Evolutionary conservation across 2,329 filamentous ascomycete species (phyloP).

Genomic region (Rhynchosporium agropyri): DNA sequence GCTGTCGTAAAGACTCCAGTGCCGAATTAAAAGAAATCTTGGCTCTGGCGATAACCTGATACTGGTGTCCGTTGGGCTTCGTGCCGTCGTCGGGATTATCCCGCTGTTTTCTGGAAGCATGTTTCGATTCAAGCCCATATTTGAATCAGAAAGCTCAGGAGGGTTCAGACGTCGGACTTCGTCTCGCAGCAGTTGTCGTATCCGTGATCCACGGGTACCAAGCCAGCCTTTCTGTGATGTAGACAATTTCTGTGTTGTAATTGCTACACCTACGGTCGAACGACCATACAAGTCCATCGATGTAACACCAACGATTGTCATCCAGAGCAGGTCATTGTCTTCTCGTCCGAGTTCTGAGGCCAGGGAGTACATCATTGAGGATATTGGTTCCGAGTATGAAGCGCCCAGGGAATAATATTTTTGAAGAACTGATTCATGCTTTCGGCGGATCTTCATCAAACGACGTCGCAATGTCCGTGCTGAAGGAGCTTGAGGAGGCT

Average conservation of each 20-base stretch:
- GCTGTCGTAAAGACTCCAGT: constrained; percentile 97
- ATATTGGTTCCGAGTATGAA: constrained; percentile 93
- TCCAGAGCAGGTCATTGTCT: constrained; percentile 95
- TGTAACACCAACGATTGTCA: constrained; percentile 92
- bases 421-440: constrained; percentile 75
- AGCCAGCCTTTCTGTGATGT: constrained; percentile 71
- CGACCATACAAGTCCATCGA: constrained; percentile 90
- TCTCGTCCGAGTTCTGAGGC: constrained; percentile 94
- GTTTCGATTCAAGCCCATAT: constrained; percentile 60
- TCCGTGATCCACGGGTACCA: constrained; percentile 77
- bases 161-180: constrained; percentile 94
- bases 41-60: constrained; percentile 94
- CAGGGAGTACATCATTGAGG: constrained; percentile 90
- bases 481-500: constrained; percentile 65
- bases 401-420: constrained; percentile 85
- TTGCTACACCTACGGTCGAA: constrained; percentile 77
- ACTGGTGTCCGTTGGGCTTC: constrained; percentile 86
- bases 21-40: constrained; percentile 85
- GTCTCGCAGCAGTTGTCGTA: constrained; percentile 84
- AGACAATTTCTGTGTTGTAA: constrained; percentile 58
- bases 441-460: constrained; percentile 72
- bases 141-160: constrained; percentile 60
- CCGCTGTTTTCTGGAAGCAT: constrained; percentile 69
- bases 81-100: constrained; percentile 86
- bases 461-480: constrained; percentile 71